These are phyloP conservation scores for Aspergillus caelatus DNA, from an alignment of 2,329 filamentous ascomycete species.

Conservation along the genomic window DNA sequence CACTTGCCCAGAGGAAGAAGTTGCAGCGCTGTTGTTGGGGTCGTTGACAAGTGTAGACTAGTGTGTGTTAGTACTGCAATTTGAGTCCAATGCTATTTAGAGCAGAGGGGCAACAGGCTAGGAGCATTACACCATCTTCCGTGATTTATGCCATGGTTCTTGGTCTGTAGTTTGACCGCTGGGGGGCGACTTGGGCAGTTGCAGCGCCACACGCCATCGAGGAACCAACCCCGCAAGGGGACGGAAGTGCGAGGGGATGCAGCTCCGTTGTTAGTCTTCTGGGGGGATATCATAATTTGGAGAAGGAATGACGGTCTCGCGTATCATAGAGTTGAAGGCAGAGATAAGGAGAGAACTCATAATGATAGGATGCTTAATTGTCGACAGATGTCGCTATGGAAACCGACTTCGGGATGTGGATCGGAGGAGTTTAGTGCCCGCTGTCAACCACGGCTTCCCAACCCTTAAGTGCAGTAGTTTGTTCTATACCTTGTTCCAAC, in stretches of 20 bases:
- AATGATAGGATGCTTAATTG: neutral
- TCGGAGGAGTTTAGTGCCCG: slow-evolving; percentile 6
- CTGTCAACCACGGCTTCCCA: neutral
- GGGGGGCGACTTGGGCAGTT: slow-evolving; percentile 59
- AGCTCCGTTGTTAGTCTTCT: slow-evolving; percentile 12
- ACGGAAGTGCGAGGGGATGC: slow-evolving; percentile 25
- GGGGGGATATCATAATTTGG: slow-evolving; percentile 28
- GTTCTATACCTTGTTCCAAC: neutral
- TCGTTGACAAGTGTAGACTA: slow-evolving; percentile 62
- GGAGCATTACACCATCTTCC: slow-evolving; percentile 54
- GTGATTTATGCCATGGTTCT: slow-evolving; percentile 60
- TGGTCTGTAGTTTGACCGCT: slow-evolving; percentile 58
- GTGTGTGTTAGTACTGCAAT: slow-evolving; percentile 7
- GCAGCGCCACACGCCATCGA: slow-evolving; percentile 54
- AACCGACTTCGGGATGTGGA: slow-evolving; percentile 17
- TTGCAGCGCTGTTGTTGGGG: slow-evolving; percentile 52
- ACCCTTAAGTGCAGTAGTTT: neutral
- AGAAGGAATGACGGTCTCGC: neutral
- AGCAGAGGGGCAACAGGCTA: neutral
- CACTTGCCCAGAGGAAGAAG: slow-evolving; percentile 65
- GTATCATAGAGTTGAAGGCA: neutral
- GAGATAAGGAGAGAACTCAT: neutral
- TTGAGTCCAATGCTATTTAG: neutral
- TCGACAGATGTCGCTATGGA: slow-evolving; percentile 24
- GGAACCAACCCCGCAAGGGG: slow-evolving; percentile 42